Percentiles rank a stretch among this genome's conserved stretches.
phyloP scores from a whole-genome alignment of 495 filamentous ascomycete genomes.

The Tuber brumale region DNA sequence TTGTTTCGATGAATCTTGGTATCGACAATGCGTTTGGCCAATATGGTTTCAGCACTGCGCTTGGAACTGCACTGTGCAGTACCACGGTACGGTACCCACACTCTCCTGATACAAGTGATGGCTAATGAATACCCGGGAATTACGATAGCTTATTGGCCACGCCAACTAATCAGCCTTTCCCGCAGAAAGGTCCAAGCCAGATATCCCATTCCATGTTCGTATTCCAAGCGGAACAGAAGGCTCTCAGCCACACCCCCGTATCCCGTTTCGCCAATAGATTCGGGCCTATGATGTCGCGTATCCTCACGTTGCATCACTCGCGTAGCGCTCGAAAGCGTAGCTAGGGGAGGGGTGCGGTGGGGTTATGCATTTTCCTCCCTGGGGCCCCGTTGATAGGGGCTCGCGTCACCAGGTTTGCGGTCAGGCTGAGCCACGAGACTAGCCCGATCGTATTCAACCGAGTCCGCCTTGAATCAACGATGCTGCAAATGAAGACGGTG shows the following conservation, averaged over 20 bases:
- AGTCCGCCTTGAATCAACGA: neutral
- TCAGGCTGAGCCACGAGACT: neutral
- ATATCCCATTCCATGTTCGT: neutral
- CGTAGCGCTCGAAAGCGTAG: neutral
- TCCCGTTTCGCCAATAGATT: neutral
- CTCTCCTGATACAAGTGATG: neutral
- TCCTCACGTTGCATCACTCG: neutral
- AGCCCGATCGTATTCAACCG: neutral
- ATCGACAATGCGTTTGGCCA: neutral
- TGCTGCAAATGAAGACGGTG: too few relatives aligned
- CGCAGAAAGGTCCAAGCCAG: neutral
- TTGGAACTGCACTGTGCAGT: neutral
- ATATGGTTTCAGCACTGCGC: neutral
- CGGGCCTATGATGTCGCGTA: neutral
- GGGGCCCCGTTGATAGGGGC: neutral
- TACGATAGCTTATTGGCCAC: neutral
- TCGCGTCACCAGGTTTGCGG: neutral
- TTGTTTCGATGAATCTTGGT: neutral
- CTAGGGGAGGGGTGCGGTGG: too few relatives aligned
- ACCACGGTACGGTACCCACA: neutral
- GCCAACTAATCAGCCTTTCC: neutral
- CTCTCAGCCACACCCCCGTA: neutral
- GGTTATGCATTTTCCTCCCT: neutral
- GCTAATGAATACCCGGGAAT: neutral
- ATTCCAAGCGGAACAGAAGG: neutral